These are phyloP conservation scores for Fusarium verrucosum DNA, from an alignment of 2,329 filamentous ascomycete species.

Conservation along the genomic window DNA sequence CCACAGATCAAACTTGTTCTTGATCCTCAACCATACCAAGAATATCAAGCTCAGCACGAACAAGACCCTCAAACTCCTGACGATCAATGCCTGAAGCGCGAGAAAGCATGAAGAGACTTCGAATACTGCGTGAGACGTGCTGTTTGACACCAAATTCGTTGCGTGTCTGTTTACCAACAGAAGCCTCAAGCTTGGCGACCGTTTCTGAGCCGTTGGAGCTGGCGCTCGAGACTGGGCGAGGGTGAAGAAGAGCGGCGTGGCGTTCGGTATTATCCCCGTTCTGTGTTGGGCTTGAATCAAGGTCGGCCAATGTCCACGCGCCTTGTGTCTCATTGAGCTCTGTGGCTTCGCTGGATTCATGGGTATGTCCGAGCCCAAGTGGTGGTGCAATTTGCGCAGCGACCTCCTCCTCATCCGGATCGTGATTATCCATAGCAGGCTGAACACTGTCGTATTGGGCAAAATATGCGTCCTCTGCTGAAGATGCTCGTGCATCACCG, in stretches of 20 bases:
- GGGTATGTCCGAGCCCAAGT: conserved; percentile 37
- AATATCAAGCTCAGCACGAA: conserved; percentile 76
- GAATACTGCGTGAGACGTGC: conserved; percentile 79
- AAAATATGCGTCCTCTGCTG: conserved; percentile 76
- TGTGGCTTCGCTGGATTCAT: conserved; percentile 28
- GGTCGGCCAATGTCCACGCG: conserved; percentile 57
- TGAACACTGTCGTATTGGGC: conserved; percentile 81
- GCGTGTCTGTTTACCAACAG: conserved; percentile 65
- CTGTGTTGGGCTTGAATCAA: conserved; percentile 47
- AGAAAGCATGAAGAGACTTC: conserved; percentile 78
- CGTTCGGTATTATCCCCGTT: conserved; percentile 46
- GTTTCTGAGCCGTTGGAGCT: conserved; percentile 65
- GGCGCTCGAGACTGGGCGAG: conserved; percentile 67
- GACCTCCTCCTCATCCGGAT: conserved; percentile 73
- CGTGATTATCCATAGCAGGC: conserved; percentile 81
- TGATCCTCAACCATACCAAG: conserved; percentile 74
- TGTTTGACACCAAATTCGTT: conserved; percentile 79
- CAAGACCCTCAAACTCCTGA: conserved; percentile 77
- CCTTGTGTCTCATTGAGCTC: conserved; percentile 46
- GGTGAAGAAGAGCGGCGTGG: conserved; percentile 59
- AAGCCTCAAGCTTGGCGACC: conserved; percentile 69
- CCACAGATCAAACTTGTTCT: conserved; percentile 36
- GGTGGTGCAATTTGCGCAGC: conserved; percentile 49
- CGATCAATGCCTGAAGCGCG: conserved; percentile 76
- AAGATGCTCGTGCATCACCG: conserved; percentile 42